A percentile compares a stretch with the other conserved stretches of the same genome.
Evolutionary conservation across 352 stramenopile species (phyloP).

Genomic region (Phytopythium chamaehyphon): DNA sequence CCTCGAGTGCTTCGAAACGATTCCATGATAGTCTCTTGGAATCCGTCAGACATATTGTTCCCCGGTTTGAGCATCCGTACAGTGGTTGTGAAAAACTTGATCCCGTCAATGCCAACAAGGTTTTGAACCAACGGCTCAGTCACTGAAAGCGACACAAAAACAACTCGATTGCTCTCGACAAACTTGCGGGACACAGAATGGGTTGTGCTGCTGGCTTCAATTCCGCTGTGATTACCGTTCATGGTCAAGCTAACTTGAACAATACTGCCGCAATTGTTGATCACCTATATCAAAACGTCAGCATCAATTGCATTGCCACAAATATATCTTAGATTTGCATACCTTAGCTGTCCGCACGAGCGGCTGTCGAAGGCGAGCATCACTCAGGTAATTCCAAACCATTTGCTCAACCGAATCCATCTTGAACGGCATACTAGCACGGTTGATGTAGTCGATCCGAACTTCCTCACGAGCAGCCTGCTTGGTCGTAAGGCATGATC

Average conservation of each 20-base stretch:
- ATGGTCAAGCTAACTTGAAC: background rate
- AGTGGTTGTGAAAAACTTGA: background rate
- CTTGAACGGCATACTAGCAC: background rate
- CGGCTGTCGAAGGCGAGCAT: background rate
- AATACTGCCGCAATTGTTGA: background rate
- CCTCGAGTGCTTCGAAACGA: background rate
- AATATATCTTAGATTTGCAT: background rate
- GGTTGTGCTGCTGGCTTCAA: background rate
- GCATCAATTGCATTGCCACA: too few relatives aligned
- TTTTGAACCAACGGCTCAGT: background rate
- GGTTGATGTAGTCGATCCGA: background rate
- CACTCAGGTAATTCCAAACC: background rate
- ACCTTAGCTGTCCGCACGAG: background rate
- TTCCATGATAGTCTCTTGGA: background rate
- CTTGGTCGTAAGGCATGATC: background rate
- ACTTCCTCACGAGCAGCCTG: background rate
- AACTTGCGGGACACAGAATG: background rate
- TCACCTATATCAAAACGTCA: too few relatives aligned
- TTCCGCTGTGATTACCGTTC: background rate
- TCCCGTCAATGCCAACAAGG: background rate
- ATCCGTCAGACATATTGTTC: background rate
- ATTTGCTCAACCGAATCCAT: background rate
- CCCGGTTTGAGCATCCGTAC: background rate
- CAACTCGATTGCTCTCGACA: background rate
- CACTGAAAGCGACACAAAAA: background rate